Percentiles rank a stretch among this genome's conserved stretches.
phyloP scores from a whole-genome alignment of 2,329 filamentous ascomycete species.

The Penicillium sp. region DNA sequence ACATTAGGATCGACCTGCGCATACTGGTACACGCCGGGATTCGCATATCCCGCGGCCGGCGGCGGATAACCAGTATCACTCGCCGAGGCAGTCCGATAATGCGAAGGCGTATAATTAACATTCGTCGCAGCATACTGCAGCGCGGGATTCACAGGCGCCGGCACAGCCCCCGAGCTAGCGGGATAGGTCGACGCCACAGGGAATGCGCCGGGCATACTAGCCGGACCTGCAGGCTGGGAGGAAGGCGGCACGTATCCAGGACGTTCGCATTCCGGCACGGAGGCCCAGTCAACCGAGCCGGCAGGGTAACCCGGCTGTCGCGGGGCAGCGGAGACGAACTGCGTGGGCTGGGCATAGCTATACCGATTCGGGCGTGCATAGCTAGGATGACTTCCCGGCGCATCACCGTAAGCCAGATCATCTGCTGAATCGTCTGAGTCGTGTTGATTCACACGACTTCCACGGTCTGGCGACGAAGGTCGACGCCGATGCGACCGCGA shows the following conservation, averaged over 20 bases:
- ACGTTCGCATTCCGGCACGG: constrained; percentile 42
- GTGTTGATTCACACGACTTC: constrained; percentile 18
- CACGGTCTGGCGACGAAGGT: constrained; percentile 22
- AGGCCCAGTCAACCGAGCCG: constrained; percentile 33
- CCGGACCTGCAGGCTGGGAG: constrained; percentile 25
- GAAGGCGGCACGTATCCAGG: constrained; percentile 45
- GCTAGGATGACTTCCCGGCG: constrained; percentile 32
- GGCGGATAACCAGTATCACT: constrained; percentile 22
- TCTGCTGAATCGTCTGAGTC: constrained; percentile 33
- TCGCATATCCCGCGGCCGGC: constrained; percentile 29
- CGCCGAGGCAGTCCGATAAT: constrained; percentile 35
- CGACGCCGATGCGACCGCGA: constrained; percentile 23
- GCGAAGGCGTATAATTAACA: constrained; percentile 23
- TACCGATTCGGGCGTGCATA: constrained; percentile 35
- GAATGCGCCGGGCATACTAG: constrained; percentile 35
- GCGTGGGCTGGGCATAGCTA: constrained; percentile 34
- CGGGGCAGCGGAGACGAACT: constrained; percentile 19
- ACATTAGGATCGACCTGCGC: constrained; percentile 42
- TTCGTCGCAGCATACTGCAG: constrained; percentile 35
- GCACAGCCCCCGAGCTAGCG: constrained; percentile 17
- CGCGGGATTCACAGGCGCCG: constrained; percentile 25
- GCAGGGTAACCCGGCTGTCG: constrained; percentile 18
- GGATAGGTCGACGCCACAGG: constrained; percentile 28
- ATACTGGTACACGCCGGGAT: constrained; percentile 39
- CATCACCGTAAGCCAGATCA: constrained; percentile 42